These are phyloP conservation scores for Metschnikowia vanudenii DNA, from an alignment of 805 yeast genomes.

Conservation along the genomic window DNA sequence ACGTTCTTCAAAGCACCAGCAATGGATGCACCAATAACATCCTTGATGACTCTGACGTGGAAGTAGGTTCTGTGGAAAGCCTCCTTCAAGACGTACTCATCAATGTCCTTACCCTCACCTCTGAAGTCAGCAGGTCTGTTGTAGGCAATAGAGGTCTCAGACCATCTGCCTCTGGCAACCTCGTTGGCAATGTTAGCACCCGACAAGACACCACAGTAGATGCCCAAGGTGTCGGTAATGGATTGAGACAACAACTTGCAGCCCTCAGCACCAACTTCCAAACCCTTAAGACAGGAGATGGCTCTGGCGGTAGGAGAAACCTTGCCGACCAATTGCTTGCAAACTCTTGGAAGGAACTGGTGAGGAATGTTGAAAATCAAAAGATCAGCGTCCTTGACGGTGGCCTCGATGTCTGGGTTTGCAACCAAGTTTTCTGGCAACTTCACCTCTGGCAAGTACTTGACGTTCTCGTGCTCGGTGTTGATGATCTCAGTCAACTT, in stretches of 20 bases:
- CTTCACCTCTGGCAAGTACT: slow-evolving; percentile 42
- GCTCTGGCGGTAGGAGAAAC: slow-evolving; percentile 40
- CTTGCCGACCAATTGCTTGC: slow-evolving; percentile 40
- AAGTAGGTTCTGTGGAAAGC: slow-evolving; percentile 48
- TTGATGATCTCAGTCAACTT: slow-evolving; percentile 46
- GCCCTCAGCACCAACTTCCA: slow-evolving; percentile 43
- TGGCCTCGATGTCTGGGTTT: slow-evolving; percentile 37
- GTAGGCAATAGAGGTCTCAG: slow-evolving; percentile 47
- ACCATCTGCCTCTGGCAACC: slow-evolving; percentile 47
- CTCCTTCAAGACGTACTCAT: slow-evolving; percentile 38
- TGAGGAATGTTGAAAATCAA: slow-evolving; percentile 47
- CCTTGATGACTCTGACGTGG: slow-evolving; percentile 46
- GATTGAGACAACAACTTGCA: slow-evolving; percentile 44
- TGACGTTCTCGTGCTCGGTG: slow-evolving; percentile 43
- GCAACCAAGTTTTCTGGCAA: slow-evolving; percentile 44
- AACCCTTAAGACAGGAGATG: slow-evolving; percentile 46
- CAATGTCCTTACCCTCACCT: slow-evolving; percentile 43
- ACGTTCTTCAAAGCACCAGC: slow-evolving; percentile 49
- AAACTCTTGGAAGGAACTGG: slow-evolving; percentile 42
- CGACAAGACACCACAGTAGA: slow-evolving; percentile 45
- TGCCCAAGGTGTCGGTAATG: slow-evolving; percentile 43
- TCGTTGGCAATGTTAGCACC: slow-evolving; percentile 50
- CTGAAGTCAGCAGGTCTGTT: slow-evolving; percentile 37
- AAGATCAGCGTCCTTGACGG: slow-evolving; percentile 43
- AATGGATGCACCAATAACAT: slow-evolving; percentile 46